Percentiles rank a stretch among this genome's conserved stretches.
Conservation (phyloP, 306 rosid genomes). For the Fragaria ananassa region DNA sequence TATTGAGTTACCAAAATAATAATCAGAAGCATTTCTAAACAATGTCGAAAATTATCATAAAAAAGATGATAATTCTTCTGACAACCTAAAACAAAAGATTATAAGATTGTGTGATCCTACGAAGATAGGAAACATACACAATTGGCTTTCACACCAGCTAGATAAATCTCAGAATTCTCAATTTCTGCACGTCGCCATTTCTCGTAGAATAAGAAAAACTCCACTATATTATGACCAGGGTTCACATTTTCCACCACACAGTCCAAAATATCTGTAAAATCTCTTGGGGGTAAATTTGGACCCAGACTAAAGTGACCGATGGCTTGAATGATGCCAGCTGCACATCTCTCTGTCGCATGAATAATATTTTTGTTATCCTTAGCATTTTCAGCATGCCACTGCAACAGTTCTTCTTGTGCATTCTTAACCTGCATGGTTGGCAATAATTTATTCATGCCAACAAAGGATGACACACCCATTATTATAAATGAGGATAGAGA, state of each 20-base stretch:
- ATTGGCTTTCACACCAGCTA: conserved; percentile 47
- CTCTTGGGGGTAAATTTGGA: conserved; percentile 65
- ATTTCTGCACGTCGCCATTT: conserved; percentile 88
- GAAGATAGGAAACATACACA: conserved; percentile 51
- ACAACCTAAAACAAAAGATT: not conserved
- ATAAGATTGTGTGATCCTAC: not conserved
- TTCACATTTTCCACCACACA: conserved; percentile 29
- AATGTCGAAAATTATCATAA: not conserved
- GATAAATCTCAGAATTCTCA: conserved; percentile 50
- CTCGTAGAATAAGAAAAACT: conserved; percentile 57
- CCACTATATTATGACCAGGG: conserved; percentile 56
- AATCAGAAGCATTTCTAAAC: not conserved
- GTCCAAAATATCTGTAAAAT: conserved; percentile 45
- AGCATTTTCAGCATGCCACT: conserved; percentile 84
- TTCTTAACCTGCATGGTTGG: conserved; percentile 74
- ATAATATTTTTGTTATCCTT: conserved; percentile 73
- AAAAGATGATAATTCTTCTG: not conserved
- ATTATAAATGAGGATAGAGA: not conserved
- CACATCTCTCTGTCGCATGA: conserved; percentile 93
- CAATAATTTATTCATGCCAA: conserved; percentile 17
- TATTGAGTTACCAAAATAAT: not conserved
- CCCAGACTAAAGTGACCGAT: conserved; percentile 85
- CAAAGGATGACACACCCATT: conserved; percentile 13
- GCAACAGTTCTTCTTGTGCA: conserved; percentile 93
- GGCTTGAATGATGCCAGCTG: conserved; percentile 93